Evolutionary conservation across 352 stramenopile genomes (phyloP).

Genomic region (Plasmopara viticola): DNA sequence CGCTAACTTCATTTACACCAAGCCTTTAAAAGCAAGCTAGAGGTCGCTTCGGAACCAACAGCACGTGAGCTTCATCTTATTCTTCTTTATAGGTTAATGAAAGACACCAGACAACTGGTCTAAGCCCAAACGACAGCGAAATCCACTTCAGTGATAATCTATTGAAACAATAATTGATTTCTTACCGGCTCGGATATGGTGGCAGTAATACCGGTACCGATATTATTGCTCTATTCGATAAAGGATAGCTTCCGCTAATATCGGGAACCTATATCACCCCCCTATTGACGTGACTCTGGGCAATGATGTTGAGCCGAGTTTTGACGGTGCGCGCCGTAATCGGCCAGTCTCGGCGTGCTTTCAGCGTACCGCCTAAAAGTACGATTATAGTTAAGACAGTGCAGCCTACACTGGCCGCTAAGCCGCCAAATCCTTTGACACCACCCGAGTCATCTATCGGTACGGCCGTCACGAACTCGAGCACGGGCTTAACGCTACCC

Average conservation of each 20-base stretch:
- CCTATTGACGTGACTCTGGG: neutral
- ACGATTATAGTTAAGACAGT: slow-evolving; percentile 2
- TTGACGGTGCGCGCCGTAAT: slow-evolving; percentile 7
- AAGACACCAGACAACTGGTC: no score
- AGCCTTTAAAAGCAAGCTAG: no score
- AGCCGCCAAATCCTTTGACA: slow-evolving; percentile 7
- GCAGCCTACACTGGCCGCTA: neutral
- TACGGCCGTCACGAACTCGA: slow-evolving; percentile 21
- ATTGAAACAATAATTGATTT: no score
- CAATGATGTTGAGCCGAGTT: neutral
- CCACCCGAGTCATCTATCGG: slow-evolving; percentile 5
- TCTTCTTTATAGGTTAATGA: no score
- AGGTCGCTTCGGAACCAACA: no score
- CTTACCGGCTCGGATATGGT: no score
- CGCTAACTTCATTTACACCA: no score
- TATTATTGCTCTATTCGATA: neutral
- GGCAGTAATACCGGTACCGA: neutral
- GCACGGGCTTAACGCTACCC: slow-evolving; percentile 33
- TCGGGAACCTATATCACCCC: no score
- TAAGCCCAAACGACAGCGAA: no score
- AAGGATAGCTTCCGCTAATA: neutral
- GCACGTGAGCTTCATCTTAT: no score
- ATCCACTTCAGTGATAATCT: no score
- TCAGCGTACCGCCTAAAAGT: slow-evolving; percentile 17
- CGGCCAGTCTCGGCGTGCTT: slow-evolving; percentile 7